Percentiles rank a stretch among this genome's conserved stretches.
These are phyloP conservation scores for Biscogniauxia mediterranea DNA, from an alignment of 2,329 filamentous ascomycete genomes.

Conservation along the genomic window DNA sequence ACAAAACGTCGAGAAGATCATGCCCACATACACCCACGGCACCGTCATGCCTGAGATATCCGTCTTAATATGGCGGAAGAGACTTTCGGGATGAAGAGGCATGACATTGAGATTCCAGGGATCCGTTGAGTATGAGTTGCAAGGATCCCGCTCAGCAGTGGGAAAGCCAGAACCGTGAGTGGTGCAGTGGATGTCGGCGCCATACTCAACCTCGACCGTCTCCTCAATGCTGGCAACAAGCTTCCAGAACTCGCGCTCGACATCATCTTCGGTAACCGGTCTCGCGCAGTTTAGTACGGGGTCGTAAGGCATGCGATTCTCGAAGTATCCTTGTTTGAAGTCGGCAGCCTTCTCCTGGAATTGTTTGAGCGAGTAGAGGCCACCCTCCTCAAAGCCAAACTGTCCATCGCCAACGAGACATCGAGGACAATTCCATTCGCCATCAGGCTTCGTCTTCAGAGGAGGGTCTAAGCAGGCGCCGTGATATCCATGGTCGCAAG, in stretches of 20 bases:
- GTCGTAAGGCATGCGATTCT: constrained; percentile 85
- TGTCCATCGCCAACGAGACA: constrained; percentile 95
- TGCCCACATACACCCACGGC: constrained; percentile 97
- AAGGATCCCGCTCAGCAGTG: constrained; percentile 86
- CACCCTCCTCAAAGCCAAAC: constrained; percentile 96
- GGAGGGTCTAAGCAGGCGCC: constrained; percentile 86
- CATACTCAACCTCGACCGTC: constrained; percentile 96
- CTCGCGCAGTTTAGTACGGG: constrained; percentile 76
- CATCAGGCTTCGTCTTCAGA: constrained; percentile 71
- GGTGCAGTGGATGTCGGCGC: constrained; percentile 95
- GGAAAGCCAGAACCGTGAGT: constrained; percentile 97
- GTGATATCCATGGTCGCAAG: constrained; percentile 87
- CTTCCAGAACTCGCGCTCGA: constrained; percentile 95
- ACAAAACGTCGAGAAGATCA: constrained; percentile 99
- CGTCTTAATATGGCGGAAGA: constrained; percentile 96
- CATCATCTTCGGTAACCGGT: constrained; percentile 88
- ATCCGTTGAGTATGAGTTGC: constrained; percentile 82
- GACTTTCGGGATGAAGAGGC: constrained; percentile 83
- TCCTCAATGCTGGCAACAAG: constrained; percentile 92
- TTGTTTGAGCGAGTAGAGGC: constrained; percentile 89
- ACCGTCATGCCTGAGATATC: constrained; percentile 99
- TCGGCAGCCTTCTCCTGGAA: constrained; percentile 95
- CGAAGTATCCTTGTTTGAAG: constrained; percentile 94
- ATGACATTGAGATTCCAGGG: constrained; percentile 95
- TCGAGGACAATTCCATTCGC: constrained; percentile 93